Base-by-base conservation (phyloP, 2,329 filamentous ascomycete genomes). In the Pseudonectria foliicola region DNA sequence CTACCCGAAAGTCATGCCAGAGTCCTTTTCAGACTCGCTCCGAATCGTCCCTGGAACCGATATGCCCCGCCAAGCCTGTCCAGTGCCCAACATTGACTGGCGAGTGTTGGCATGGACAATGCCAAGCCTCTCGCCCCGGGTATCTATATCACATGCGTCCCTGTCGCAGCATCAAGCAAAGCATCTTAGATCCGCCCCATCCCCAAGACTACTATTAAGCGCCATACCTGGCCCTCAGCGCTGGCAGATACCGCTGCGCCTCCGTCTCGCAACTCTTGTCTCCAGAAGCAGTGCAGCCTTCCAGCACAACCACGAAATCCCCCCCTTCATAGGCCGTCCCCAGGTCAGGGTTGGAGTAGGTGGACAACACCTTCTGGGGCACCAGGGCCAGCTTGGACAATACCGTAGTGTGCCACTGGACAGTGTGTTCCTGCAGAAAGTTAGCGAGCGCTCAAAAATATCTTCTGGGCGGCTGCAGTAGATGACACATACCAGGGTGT, bases 321-420 rank as follows among this genome's bases (percentile, higher is more conserved):
- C 88, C 90, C 7, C 89, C 78, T 53, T 82, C 75, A 60, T 88
- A 96, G 31, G 75, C 68, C 12, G 75, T 75, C 34, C 81, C 80
- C 38, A 69, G 59, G 14, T 64, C 61, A 27, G 58, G 55, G 33
- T 63, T 62, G 42, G 71, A 80, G 61, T 95, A 96, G 0, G 85
- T 75, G 54, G 94, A 94, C 57, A 98, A 66, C 24, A 73, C 70
- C 33, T 82, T 76, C 61, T 98, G 92, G 3, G 90, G 88, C n/a
- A 98, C 71, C 14, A 98, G 70, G 2, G 85, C 89, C 42, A 96
- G 67, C 56, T 88, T 92, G 25, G 90, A 87, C 10, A 98, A 75
- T 29, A 98, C 82, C 0, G 92, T 98, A 18, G 90, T 88, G 57
- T 98, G 92, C 93, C 92, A 98, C 68, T 95, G 90, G 24, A 86